phyloP scores from a whole-genome alignment of 2,329 filamentous ascomycete species.

The Leptosphaerulina australis region DNA sequence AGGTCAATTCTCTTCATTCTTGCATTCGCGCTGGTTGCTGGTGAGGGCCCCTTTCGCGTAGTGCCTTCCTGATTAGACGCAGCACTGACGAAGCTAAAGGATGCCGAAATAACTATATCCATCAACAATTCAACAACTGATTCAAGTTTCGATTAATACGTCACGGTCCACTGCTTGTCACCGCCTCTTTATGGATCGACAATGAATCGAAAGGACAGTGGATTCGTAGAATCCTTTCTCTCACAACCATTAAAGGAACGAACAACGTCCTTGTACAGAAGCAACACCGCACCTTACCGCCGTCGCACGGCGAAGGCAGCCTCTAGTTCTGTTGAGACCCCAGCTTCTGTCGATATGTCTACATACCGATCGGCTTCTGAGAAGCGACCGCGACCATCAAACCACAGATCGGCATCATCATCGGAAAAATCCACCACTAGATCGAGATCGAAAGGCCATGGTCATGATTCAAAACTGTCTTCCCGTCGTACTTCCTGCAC shows the following conservation, averaged over 20 bases:
- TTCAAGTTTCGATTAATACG: constrained; percentile 18
- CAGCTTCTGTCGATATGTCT: constrained; percentile 4
- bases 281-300: constrained; percentile 33
- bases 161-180: constrained; percentile 24
- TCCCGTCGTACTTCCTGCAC: constrained; percentile 46
- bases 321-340: constrained; percentile 5
- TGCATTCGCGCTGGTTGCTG: constrained; percentile 35
- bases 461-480: constrained; percentile 42
- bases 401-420: constrained; percentile 39
- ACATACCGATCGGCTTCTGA: constrained; percentile 31
- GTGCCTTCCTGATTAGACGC: constrained; percentile 28
- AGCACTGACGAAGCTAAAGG: constrained; percentile 34
- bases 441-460: constrained; percentile 34
- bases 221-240: constrained; percentile 35
- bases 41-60: constrained; percentile 33
- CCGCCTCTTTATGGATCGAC: constrained; percentile 30
- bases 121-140: constrained; percentile 27
- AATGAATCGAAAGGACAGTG: constrained; percentile 46
- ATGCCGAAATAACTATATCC: constrained; percentile 31
- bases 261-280: constrained; percentile 25
- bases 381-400: constrained; percentile 30
- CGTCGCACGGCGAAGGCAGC: constrained; percentile 24
- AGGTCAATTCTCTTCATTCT: constrained; percentile 17
- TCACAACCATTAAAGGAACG: constrained; percentile 26
- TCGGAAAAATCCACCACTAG: constrained; percentile 36